Base-by-base conservation (phyloP, 768 basidiomycete species). In the Paxillus involutus region DNA sequence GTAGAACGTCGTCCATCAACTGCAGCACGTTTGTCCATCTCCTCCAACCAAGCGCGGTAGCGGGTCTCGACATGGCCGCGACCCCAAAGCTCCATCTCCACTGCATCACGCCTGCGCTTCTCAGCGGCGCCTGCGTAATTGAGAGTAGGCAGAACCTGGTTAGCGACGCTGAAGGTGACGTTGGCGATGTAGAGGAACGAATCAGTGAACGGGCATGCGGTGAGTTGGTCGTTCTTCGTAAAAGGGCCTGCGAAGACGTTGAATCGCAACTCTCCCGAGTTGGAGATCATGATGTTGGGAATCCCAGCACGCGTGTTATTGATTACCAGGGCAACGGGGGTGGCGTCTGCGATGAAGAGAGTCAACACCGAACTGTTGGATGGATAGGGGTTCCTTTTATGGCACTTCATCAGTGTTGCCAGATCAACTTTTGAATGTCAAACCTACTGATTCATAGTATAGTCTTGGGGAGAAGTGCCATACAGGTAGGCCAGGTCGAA, bases 161-260 rank as follows among this genome's bases (percentile, higher is more conserved):
- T 77, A 4, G 85, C 89, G 32, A 80, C 65, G 24, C 71, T 64
- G 14, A 80, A 67, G 0, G 78, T 66, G 35, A 91, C 73, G 42
- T 79, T 71, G 6, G 84, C 70, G 52, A 91, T 77, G 68, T 77
- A 91, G 19, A 80, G 56, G 75, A 90, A 89, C 9, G 73, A 55
- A 62, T 91, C 83, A 0, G 72, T 67, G 64, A 88, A 94, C 0
- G 91, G 89, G 6, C 81, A 84, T 2, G 81, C 80, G 0, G 88
- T 88, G 43, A 92, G 77, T 60, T 91, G 85, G 67, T 94, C 90
- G 65, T 92, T 89, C 67, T 83, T 83, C 30, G 86, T 87, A 72
- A 94, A 93, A 3, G 82, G 62, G 2, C 91, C 91, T 2, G 76
- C 59, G 63, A 82, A 84, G 47, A 91, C 67, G 59, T 88, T 80